Evolutionary conservation across 2,329 filamentous ascomycete genomes (phyloP), one percentile per base, ranked within the genome.

Genomic region (Calonectria leucothoes): DNA sequence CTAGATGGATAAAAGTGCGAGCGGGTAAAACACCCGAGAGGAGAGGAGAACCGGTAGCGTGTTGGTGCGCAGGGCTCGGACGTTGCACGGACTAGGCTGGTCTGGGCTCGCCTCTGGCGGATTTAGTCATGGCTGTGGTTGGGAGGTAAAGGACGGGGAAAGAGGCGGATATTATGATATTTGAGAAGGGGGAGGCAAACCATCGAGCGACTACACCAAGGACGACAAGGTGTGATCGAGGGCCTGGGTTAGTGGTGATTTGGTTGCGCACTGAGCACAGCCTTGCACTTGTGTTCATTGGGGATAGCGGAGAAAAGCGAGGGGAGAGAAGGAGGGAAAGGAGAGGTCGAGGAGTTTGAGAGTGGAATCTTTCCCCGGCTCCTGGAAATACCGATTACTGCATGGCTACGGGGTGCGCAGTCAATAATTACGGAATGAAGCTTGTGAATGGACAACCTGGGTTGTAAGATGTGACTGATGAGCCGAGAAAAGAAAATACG

Each of bases 21-120:
- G 71, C 65, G 69, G 74, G 63, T 49, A 72, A 72, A 63, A 71
- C 65, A 8, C 49, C 64, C 65, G 65, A 59, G 39, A 23, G 33
- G 67, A 69, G 66, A 39, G 35, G 23, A 29, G 23, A 39, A 17
- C 45, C n/a, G 25, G 27, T 29, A 57, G 48, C 42, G 33, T 15
- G 33, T 33, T 55, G 45, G 35, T 39, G 49, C 23, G 65, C 4
- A 55, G 35, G 65, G 23, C 33, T 67, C 65, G 49, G 65, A 57
- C 49, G 27, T 57, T 49, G 66, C 66, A 69, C 66, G 27, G 66
- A 63, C 66, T 42, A 25, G 51, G 25, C 59, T 45, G 35, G 59
- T 15, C n/a, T 39, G 15, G 55, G 55, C 55, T 39, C 7, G 29
- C 12, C n/a, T 39, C 39, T 29, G 55, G 55, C 23, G 33, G 35